Base-by-base conservation (phyloP, 169 alveolate genomes). In the Eimeria praecox region DNA sequence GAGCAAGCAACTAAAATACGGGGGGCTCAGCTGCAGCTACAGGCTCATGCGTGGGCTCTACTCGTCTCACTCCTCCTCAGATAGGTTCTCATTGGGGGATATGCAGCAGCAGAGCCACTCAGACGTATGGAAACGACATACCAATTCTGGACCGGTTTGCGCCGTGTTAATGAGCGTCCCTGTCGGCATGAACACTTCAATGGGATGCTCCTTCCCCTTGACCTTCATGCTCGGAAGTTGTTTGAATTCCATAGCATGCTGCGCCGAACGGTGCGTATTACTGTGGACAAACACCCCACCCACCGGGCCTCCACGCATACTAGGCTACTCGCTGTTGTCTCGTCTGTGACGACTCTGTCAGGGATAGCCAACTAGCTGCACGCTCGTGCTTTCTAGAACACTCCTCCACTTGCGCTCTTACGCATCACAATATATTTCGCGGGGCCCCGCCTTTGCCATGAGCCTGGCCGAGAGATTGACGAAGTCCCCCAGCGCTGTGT, bases 401-500 rank as follows among this genome's bases (percentile, higher is more conserved):
- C 40, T 54, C 30, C 54, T 66, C 33, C 35, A 30, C 33, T 46
- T 22, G 71, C 73, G 16, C 40, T 18, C 96, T 66, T 64, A 95
- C 97, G 83, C 95, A 44, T 97, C 97, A 44, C 92, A 95, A 69
- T 95, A 88, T 62, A 97, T 95, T 73, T 94, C 97, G 44, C 96
- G 96, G 30, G 95, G 96, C 33, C 97, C 95, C 12, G 98, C 98
- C 94, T 96, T 96, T 27, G 95, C 97, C 98, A 97, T 97, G 46
- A 97, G 95, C 62, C 98, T 96, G 9, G 98, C 98, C 27, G 98
- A 92, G 24, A 97, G 87, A 46, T 97, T 97, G 77, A 97, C 98
- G 35, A 97, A 95, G 96, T 97, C 98, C n/a, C 98, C 98, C 90
- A 97, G 69, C 49, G 97, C 98, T 0, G 98, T 97, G 95, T 97